Conservation (phyloP, 2,329 filamentous ascomycete genomes). For the Cytospora mali region DNA sequence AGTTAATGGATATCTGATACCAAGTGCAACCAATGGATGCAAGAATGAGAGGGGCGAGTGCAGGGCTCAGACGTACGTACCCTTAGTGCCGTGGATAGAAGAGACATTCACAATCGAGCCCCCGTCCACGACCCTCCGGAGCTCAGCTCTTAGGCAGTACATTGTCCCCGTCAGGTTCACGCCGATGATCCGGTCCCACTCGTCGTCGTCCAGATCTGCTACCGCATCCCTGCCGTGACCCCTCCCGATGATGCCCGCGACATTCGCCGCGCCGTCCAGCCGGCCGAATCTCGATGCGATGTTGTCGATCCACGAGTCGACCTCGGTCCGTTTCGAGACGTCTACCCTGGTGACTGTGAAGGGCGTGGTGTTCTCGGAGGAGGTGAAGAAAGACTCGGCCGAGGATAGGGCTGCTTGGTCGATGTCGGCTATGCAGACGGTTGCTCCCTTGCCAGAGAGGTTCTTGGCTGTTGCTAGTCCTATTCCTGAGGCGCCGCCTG, state of each 20-base stretch:
- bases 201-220: constrained; percentile 48
- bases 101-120: constrained; percentile 63
- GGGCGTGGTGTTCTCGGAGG: constrained; percentile 33
- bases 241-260: constrained; percentile 53
- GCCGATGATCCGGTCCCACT: constrained; percentile 52
- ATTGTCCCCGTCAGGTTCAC: constrained; percentile 55
- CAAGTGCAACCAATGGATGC: not conserved
- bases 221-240: constrained; percentile 45
- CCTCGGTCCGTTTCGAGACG: constrained; percentile 49
- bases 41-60: not conserved
- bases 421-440: constrained; percentile 45
- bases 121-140: constrained; percentile 48
- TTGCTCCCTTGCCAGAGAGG: constrained; percentile 41
- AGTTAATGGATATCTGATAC: too few species aligned
- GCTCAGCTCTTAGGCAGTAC: constrained; percentile 52
- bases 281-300: constrained; percentile 53
- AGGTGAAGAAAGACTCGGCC: constrained; percentile 38
- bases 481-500: constrained; percentile 38
- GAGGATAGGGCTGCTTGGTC: constrained; percentile 36
- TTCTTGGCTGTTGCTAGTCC: constrained; percentile 45
- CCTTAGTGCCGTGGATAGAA: constrained; percentile 52
- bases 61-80: constrained; percentile 29
- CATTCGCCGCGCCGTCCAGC: constrained; percentile 58
- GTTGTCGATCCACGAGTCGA: constrained; percentile 53
- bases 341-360: constrained; percentile 44